These are phyloP conservation scores for Pseudogymnoascus pannorum DNA, from an alignment of 2,329 filamentous ascomycete species.

Conservation along the genomic window DNA sequence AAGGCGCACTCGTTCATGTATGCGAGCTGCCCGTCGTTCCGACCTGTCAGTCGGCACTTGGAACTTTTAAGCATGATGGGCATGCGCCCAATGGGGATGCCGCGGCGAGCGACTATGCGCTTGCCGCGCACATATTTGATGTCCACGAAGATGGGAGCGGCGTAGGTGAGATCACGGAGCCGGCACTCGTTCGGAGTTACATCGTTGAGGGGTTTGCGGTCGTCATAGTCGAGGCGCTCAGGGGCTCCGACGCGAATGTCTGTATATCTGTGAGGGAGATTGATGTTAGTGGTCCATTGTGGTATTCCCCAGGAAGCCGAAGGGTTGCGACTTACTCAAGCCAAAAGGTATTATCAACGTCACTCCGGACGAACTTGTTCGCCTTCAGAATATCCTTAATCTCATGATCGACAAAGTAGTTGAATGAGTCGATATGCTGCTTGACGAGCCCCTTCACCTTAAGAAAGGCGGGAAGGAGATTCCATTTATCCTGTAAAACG, in stretches of 20 bases:
- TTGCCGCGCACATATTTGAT: constrained; percentile 83
- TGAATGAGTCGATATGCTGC: constrained; percentile 85
- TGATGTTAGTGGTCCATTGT: constrained; percentile 10
- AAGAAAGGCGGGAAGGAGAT: constrained; percentile 90
- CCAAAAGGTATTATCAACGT: constrained; percentile 88
- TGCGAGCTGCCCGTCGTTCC: constrained; percentile 83
- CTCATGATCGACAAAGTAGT: constrained; percentile 95
- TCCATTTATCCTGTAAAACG: constrained; percentile 82
- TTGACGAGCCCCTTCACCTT: constrained; percentile 95
- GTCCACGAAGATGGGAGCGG: constrained; percentile 87
- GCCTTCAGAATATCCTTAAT: constrained; percentile 94
- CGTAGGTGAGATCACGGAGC: constrained; percentile 94
- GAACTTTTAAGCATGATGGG: constrained; percentile 96
- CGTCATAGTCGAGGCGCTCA: constrained; percentile 68
- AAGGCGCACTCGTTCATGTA: constrained; percentile 90
- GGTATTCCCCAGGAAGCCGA: background rate
- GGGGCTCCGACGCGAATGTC: constrained; percentile 84
- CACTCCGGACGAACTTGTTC: constrained; percentile 81
- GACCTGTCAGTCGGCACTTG: constrained; percentile 79
- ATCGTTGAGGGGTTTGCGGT: constrained; percentile 60
- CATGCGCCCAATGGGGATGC: constrained; percentile 79
- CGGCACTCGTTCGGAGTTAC: constrained; percentile 96
- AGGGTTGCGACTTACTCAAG: constrained; percentile 50
- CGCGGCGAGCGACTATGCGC: constrained; percentile 64
- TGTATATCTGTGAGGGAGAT: constrained; percentile 47